Base-by-base conservation (phyloP, 208 protist species). In the Wallacemonas collosoma region DNA sequence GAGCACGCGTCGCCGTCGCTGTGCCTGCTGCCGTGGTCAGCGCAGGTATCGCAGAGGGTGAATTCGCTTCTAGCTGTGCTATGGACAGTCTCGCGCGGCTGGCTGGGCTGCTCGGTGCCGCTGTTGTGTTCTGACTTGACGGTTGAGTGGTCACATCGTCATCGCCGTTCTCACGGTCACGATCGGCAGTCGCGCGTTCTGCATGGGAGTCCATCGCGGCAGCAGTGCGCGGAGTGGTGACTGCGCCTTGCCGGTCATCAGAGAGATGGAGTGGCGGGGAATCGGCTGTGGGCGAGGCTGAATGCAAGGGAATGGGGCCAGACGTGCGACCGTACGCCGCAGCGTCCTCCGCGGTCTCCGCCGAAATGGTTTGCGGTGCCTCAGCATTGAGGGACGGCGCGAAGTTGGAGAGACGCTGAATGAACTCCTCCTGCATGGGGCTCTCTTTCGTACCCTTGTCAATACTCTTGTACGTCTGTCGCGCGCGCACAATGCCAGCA, bases 391-490 rank as follows among this genome's bases (percentile, higher is more conserved):
- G 60, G 8, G 60, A 65, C 43, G 60, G 60, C 12, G 60, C 36
- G 43, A 65, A 65, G 6, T 50, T 5, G 40, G 60, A 39, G 5
- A 65, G 43, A 12, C 40, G 38, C 60, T 65, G 60, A 26, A 65
- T 50, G 41, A 12, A n/a, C 17, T 83, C 72, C 39, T 69, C 53
- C 17, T 70, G 73, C 62, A 86, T 43, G 6, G 58, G 70, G 8
- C 41, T 44, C 79, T 93, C 89, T 8, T 63, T 43, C 72, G 90
- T 80, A 2, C 89, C 89, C 69, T 94, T 90, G 67, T 94, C 92
- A 11, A 81, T 74, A 4, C 48, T 53, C 67, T 96, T 96, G 77
- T 93, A 96, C 17, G 67, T 51, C 69, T 91, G 84, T 9, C 92
- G 79, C 8, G 86, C 47, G 9, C 61, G 71, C 39, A 96, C 84